These are phyloP conservation scores for Tetrastigma voinierianum DNA, from an alignment of 164 flowering plant species.

Conservation along the genomic window DNA sequence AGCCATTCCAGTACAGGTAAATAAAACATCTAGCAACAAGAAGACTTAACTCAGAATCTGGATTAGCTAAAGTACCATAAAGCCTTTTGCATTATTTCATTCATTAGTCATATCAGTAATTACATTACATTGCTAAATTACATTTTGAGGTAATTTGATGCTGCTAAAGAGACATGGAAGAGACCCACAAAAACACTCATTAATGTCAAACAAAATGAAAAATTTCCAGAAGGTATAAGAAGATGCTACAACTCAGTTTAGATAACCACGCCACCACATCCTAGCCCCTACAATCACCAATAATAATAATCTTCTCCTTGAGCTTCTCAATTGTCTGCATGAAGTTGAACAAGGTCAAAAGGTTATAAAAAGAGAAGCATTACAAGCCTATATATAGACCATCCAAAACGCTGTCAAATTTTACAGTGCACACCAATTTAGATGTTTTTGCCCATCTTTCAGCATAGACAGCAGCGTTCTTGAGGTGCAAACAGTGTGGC, in stretches of 20 bases:
- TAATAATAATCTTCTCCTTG: slow-evolving; percentile 53
- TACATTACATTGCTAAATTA: no score
- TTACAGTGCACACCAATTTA: slow-evolving; percentile 34
- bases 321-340: slow-evolving; percentile 67
- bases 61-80: no score
- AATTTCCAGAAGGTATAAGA: neutral
- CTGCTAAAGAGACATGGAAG: no score
- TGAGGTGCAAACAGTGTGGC: slow-evolving; percentile 54
- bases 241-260: slow-evolving; percentile 22
- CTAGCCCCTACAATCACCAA: slow-evolving; percentile 44
- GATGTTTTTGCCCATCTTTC: slow-evolving; percentile 61
- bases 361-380: neutral
- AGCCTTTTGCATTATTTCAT: no score
- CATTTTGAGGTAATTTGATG: no score
- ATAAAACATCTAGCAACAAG: no score
- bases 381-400: neutral
- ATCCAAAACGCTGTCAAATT: neutral
- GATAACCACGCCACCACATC: slow-evolving; percentile 15
- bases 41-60: no score
- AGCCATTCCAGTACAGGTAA: no score
- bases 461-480: slow-evolving; percentile 51
- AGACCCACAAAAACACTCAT: no score
- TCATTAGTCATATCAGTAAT: no score
- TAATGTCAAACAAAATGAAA: no score
- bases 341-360: slow-evolving; percentile 8